A percentile compares a stretch with the other conserved stretches of the same genome.
Evolutionary conservation across 306 rosid species (phyloP).

Genomic region (Casuarina glauca): DNA sequence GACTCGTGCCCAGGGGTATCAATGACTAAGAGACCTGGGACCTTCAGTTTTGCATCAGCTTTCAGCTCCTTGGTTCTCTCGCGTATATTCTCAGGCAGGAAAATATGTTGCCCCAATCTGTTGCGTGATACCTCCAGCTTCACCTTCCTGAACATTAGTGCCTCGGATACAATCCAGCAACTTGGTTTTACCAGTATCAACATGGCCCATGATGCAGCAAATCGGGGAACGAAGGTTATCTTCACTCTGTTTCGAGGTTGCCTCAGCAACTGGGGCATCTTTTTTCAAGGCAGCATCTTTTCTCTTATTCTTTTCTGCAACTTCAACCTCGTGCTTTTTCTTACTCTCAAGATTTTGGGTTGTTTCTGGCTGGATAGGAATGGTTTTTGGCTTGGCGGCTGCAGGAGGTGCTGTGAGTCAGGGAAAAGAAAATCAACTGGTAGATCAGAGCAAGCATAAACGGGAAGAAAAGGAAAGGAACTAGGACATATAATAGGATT

Average conservation of each 20-base stretch:
- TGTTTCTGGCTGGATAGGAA: slow-evolving; percentile 38
- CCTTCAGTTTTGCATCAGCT: slow-evolving; percentile 93
- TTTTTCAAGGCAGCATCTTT: slow-evolving; percentile 32
- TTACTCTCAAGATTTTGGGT: slow-evolving; percentile 41
- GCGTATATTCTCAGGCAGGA: slow-evolving; percentile 91
- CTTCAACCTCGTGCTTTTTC: slow-evolving; percentile 39
- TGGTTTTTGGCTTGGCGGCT: slow-evolving; percentile 29
- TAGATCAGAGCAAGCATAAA: slow-evolving; percentile 12
- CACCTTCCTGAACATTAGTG: slow-evolving; percentile 97
- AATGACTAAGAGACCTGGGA: slow-evolving; percentile 87
- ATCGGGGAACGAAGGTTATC: slow-evolving; percentile 93
- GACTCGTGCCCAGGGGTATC: slow-evolving; percentile 99
- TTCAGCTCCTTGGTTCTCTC: slow-evolving; percentile 92
- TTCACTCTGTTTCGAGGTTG: slow-evolving; percentile 48
- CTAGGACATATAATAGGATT: neutral
- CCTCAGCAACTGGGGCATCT: slow-evolving; percentile 31
- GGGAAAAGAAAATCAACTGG: slow-evolving; percentile 3
- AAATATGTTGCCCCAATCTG: slow-evolving; percentile 98
- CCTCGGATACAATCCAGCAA: slow-evolving; percentile 92
- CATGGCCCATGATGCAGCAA: slow-evolving; percentile 99
- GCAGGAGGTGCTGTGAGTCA: slow-evolving; percentile 12
- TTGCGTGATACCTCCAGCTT: slow-evolving; percentile 98
- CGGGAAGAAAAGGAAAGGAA: neutral
- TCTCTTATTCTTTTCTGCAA: slow-evolving; percentile 39
- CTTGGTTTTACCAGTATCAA: slow-evolving; percentile 95